Conservation (phyloP, 495 filamentous ascomycete genomes). For the Neurospora sp. region DNA sequence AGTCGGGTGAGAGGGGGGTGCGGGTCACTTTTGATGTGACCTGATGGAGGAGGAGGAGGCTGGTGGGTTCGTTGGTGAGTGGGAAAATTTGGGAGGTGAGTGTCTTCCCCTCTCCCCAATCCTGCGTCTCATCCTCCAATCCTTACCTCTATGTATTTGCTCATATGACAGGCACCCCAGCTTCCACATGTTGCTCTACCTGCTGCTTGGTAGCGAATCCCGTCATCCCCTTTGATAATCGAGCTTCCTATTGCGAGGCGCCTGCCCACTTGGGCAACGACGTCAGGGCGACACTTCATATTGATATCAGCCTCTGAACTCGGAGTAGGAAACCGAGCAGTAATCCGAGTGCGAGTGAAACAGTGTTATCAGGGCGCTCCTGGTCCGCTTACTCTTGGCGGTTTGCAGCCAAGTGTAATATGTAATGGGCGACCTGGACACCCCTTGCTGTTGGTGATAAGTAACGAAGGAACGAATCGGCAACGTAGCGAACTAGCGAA, state of each 20-base stretch:
- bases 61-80: not conserved
- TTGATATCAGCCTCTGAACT: not conserved
- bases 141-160: not conserved
- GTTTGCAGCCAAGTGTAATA: not conserved
- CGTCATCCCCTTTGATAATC: not conserved
- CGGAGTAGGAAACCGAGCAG: not conserved
- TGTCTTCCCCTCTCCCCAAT: not conserved
- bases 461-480: not conserved
- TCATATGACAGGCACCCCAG: not conserved
- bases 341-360: not conserved
- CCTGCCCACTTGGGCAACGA: not conserved
- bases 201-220: not conserved
- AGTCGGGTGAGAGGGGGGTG: not conserved
- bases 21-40: not conserved
- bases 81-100: not conserved
- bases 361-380: not conserved
- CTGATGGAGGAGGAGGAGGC: not conserved
- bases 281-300: not conserved
- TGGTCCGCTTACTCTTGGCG: not conserved
- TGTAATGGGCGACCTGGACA: not conserved
- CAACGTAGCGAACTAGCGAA: not conserved
- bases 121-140: not conserved
- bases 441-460: not conserved
- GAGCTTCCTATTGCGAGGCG: not conserved
- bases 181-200: not conserved